Percentiles rank a stretch among this genome's conserved stretches.
Evolutionary conservation across 805 yeast species (phyloP).

Genomic region (Candida wancherniae): DNA sequence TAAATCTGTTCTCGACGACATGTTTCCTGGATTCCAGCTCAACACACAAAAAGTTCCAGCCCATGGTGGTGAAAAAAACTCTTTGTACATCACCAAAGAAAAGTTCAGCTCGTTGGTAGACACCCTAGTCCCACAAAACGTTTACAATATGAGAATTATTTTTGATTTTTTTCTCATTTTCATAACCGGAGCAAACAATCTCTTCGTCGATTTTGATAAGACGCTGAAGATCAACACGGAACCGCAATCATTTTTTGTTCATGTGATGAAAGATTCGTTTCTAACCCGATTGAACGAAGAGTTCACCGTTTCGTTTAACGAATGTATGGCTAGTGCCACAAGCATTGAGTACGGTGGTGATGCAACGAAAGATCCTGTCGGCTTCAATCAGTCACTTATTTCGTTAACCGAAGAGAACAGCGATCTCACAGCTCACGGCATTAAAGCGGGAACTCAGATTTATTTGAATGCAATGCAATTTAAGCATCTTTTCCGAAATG

Average conservation of each 20-base stretch:
- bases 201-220: conserved; percentile 20
- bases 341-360: conserved; percentile 6
- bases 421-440: too few species aligned
- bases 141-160: conserved; percentile 76
- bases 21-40: conserved; percentile 63
- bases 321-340: conserved; percentile 19
- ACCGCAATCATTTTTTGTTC: conserved; percentile 47
- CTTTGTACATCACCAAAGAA: conserved; percentile 58
- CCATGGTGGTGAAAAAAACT: conserved; percentile 10
- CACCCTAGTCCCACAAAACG: conserved; percentile 61
- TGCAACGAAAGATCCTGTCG: conserved; percentile 1
- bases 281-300: conserved; percentile 59
- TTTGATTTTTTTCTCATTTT: conserved; percentile 70
- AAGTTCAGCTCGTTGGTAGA: conserved; percentile 53
- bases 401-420: conserved; percentile 6
- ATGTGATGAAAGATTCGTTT: conserved; percentile 61
- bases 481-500: conserved; percentile 41
- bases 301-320: conserved; percentile 49
- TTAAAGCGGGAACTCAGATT: conserved; percentile 14
- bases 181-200: conserved; percentile 49
- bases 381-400: conserved; percentile 9
- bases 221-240: conserved; percentile 9
- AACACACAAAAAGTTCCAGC: conserved; percentile 12
- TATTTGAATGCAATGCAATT: conserved; percentile 44
- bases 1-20: conserved; percentile 43